Base-by-base conservation (phyloP, 805 yeast species). In the Wickerhamiella siamensis region DNA sequence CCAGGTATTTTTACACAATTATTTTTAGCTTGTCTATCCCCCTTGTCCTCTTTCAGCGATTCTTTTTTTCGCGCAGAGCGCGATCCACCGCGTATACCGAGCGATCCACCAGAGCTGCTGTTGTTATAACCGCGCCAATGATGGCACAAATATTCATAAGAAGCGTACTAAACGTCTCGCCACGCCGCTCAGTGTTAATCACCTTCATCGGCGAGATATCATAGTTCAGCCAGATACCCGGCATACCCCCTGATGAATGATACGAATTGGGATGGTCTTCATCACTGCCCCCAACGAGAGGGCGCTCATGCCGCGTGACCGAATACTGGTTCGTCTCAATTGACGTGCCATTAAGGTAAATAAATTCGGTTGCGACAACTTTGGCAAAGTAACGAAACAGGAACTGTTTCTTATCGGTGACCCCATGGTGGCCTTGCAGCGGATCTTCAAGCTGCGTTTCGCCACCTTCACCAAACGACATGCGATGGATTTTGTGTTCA, bases 161-260 rank as follows among this genome's bases (percentile, higher is more conserved):
- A 29, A 52, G 48, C 39, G 40, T 42, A 18, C 47, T 50, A 14
- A 54, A 21, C n/a, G 47, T 40, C 15, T 59, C 49, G 15, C 34
- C 58, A 44, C 67, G 67, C 38, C 63, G 77, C 60, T 91, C 93
- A 44, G 74, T 70, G 62, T 88, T 84, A 54, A 87, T 82, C 40
- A 91, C 86, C 57, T 86, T 84, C 67, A 91, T 68, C 9, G 97
- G 95, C 43, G 94, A 78, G 59, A 91, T 86, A 54, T 91, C 97
- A 62, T 87, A 87, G 52, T 77, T 67, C 64, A 91, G 74, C 59
- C 77, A 83, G 3, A 86, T 70, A 4, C 96, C 95, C 0, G 98
- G 97, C 14, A 80, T 66, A 5, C 98, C 98, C 15, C 96, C 95
- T 42, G 74, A 66, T 2, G 79, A 72, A 46, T 65, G 69, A 38